Evolutionary conservation across 2,329 filamentous ascomycete species (phyloP).

Genomic region (Rutstroemia sp.): DNA sequence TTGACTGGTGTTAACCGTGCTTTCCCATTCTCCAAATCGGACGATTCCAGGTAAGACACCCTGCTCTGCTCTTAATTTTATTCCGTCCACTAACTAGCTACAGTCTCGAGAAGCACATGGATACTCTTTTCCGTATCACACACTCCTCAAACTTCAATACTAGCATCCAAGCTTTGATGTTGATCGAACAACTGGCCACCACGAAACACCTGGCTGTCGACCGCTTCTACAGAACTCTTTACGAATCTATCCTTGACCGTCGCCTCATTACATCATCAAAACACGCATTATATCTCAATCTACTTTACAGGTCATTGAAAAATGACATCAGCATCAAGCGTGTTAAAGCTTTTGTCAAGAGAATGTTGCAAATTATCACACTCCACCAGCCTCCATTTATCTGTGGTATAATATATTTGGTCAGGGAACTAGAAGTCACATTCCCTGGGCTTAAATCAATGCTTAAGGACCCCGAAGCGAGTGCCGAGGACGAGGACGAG

Average conservation of each 20-base stretch:
- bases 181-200: conserved; percentile 86
- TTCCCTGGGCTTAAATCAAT: conserved; percentile 78
- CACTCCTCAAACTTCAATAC: conserved; percentile 99
- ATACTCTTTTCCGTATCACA: conserved; percentile 91
- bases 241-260: conserved; percentile 89
- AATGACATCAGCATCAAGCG: conserved; percentile 83
- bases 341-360: conserved; percentile 93
- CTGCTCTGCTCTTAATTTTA: neutral
- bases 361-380: conserved; percentile 78
- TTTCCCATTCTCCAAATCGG: conserved; percentile 81
- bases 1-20: conserved; percentile 93
- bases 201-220: conserved; percentile 77
- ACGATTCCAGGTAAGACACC: conserved; percentile 58
- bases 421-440: conserved; percentile 69
- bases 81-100: conserved; percentile 20
- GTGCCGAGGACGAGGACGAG: conserved; percentile 53
- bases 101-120: conserved; percentile 78
- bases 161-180: conserved; percentile 86
- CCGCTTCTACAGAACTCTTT: conserved; percentile 89
- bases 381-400: conserved; percentile 90
- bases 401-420: conserved; percentile 84
- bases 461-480: conserved; percentile 72
- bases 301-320: conserved; percentile 83
- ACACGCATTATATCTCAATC: conserved; percentile 88
- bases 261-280: conserved; percentile 86